These are phyloP conservation scores for Davidsoniella neocaledoniae DNA, from an alignment of 2,329 filamentous ascomycete species.

Conservation along the genomic window DNA sequence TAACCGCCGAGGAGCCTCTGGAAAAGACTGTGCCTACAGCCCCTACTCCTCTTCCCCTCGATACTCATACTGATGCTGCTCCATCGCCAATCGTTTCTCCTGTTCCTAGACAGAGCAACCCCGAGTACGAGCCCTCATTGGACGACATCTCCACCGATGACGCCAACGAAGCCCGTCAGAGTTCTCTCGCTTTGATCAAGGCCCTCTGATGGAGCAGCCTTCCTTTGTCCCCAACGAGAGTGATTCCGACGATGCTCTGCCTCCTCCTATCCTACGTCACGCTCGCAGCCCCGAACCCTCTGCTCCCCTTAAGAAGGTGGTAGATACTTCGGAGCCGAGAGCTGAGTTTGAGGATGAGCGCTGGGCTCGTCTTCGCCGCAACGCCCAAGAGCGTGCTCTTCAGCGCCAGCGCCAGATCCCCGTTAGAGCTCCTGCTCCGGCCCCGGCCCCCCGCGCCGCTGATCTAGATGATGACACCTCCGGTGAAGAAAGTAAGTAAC, in stretches of 20 bases:
- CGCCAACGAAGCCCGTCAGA: constrained; percentile 42
- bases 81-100: constrained; percentile 9
- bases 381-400: constrained; percentile 67
- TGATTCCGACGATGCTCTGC: constrained; percentile 30
- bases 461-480: constrained; percentile 77
- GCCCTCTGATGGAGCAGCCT: constrained; percentile 71
- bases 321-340: constrained; percentile 18
- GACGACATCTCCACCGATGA: constrained; percentile 43
- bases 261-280: constrained; percentile 35
- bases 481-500: constrained; percentile 73
- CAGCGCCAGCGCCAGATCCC: constrained; percentile 50
- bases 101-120: constrained; percentile 16
- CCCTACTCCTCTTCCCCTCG: constrained; percentile 1
- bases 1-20: not conserved
- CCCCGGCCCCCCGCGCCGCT: not conserved
- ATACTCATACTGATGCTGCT: constrained; percentile 6
- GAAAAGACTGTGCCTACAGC: constrained; percentile 6
- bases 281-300: constrained; percentile 16
- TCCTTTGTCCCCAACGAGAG: constrained; percentile 55
- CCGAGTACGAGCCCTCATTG: constrained; percentile 27
- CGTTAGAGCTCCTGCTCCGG: constrained; percentile 24
- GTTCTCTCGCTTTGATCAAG: constrained; percentile 65
- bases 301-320: constrained; percentile 16
- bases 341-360: constrained; percentile 45
- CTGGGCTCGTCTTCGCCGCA: constrained; percentile 93